These are phyloP conservation scores for Emmonsiellopsis sp. DNA, from an alignment of 2,329 filamentous ascomycete species.

Conservation along the genomic window DNA sequence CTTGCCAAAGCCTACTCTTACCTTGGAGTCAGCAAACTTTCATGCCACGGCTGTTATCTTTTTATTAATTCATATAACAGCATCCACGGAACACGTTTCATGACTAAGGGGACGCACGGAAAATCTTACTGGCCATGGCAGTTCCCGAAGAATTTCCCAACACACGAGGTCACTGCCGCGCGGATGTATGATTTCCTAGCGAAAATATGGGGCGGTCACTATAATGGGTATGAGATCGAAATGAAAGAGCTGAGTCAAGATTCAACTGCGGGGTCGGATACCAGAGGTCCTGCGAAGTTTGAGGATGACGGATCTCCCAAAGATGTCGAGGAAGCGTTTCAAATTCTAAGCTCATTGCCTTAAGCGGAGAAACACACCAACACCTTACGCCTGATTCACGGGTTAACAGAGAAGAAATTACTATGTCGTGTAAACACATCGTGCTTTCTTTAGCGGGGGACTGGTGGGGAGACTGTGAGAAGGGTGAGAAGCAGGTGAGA, in stretches of 20 bases:
- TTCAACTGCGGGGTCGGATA: too few relatives aligned
- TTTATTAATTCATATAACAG: conserved; percentile 2
- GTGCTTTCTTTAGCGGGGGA: neutral
- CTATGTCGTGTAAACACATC: too few relatives aligned
- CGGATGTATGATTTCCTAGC: neutral
- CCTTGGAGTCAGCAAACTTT: neutral
- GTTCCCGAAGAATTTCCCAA: neutral
- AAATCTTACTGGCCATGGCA: conserved; percentile 1
- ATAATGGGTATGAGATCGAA: neutral
- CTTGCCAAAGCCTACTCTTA: conserved; percentile 2
- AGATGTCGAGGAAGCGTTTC: too few relatives aligned
- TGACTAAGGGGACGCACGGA: neutral
- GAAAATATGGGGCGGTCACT: neutral
- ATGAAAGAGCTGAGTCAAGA: neutral
- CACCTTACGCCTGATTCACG: neutral
- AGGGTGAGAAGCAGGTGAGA: too few relatives aligned
- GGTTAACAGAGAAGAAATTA: neutral
- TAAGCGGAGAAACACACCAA: too few relatives aligned
- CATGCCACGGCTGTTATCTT: neutral
- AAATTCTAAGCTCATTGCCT: too few relatives aligned
- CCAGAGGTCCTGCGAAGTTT: too few relatives aligned
- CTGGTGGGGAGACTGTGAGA: neutral
- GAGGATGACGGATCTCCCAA: too few relatives aligned
- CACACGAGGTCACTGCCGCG: neutral
- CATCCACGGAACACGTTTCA: neutral